Percentiles rank a stretch among this genome's conserved stretches.
phyloP scores from a whole-genome alignment of 2,329 filamentous ascomycete genomes.

The Fusarium nodosum region DNA sequence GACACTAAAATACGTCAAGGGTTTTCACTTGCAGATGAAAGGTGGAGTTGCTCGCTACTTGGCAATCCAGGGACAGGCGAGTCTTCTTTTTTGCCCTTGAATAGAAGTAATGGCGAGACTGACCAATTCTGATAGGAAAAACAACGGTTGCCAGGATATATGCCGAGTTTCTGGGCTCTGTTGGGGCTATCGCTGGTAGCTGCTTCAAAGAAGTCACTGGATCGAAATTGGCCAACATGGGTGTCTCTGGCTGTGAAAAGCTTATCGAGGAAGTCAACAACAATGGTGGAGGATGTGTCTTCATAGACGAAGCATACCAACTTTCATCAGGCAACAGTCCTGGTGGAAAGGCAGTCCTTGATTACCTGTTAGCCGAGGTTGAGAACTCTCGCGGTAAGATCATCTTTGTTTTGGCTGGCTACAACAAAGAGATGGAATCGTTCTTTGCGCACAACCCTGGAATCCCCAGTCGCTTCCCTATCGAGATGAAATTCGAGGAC shows the following conservation, averaged over 20 bases:
- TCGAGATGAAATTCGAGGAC: slow-evolving; percentile 75
- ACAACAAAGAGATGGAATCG: slow-evolving; percentile 79
- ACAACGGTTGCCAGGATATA: slow-evolving; percentile 82
- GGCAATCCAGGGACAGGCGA: slow-evolving; percentile 82
- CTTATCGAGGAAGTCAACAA: slow-evolving; percentile 64
- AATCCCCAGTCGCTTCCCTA: slow-evolving; percentile 76
- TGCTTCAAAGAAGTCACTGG: slow-evolving; percentile 77
- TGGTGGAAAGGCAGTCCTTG: slow-evolving; percentile 73
- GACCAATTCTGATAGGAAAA: slow-evolving; percentile 60
- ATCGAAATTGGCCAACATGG: slow-evolving; percentile 72
- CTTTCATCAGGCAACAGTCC: slow-evolving; percentile 70
- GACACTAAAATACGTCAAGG: slow-evolving; percentile 72
- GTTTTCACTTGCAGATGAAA: slow-evolving; percentile 66
- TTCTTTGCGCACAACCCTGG: slow-evolving; percentile 83
- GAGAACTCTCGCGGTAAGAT: slow-evolving; percentile 79
- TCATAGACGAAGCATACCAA: slow-evolving; percentile 86
- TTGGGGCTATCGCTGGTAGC: slow-evolving; percentile 72
- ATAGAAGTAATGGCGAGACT: slow-evolving; percentile 1
- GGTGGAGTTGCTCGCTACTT: slow-evolving; percentile 73
- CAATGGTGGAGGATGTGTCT: slow-evolving; percentile 75
- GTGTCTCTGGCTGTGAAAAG: slow-evolving; percentile 69
- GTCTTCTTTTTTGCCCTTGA: slow-evolving; percentile 8
- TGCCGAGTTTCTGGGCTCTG: slow-evolving; percentile 71
- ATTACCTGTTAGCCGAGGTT: slow-evolving; percentile 78
- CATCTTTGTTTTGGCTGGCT: slow-evolving; percentile 80